Conservation (phyloP, 352 stramenopile species). For the Thalassiosira exigua region DNA sequence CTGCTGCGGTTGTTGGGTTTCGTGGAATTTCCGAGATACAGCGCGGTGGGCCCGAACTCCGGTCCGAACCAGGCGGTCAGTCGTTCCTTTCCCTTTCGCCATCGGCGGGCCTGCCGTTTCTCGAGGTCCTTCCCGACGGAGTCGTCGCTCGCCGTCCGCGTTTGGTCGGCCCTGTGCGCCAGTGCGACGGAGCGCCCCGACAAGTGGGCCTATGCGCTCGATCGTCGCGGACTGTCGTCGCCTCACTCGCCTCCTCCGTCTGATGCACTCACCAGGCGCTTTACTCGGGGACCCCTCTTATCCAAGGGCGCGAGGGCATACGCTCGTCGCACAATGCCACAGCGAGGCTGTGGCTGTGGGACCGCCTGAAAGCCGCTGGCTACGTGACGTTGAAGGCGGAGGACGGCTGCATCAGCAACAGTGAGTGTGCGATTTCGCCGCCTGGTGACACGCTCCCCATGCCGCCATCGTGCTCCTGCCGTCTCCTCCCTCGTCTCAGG, state of each 20-base stretch:
- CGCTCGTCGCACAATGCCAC: neutral
- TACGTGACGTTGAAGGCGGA: conserved; percentile 71
- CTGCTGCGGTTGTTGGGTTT: conserved; percentile 50
- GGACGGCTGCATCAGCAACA: conserved; percentile 65
- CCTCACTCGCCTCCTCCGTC: neutral
- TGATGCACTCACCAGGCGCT: conserved; percentile 30
- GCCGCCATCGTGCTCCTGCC: neutral
- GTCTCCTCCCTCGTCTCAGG: neutral
- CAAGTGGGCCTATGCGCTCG: no score
- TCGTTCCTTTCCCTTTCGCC: no score
- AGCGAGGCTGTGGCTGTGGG: conserved; percentile 60
- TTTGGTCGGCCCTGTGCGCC: no score
- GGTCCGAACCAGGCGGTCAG: conserved; percentile 61
- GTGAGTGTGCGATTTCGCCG: conserved; percentile 8
- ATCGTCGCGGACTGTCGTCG: no score
- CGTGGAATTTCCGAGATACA: conserved; percentile 60
- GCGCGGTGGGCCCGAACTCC: conserved; percentile 64
- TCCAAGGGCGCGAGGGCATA: conserved; percentile 4
- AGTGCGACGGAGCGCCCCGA: no score
- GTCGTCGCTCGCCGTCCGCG: no score
- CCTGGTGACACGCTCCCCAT: no score
- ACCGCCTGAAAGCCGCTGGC: conserved; percentile 39
- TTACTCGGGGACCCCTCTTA: conserved; percentile 53
- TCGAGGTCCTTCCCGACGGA: no score
- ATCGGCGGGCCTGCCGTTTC: no score